Conservation (phyloP, 2,329 filamentous ascomycete genomes). For the Drechslerella coelobrocha region DNA sequence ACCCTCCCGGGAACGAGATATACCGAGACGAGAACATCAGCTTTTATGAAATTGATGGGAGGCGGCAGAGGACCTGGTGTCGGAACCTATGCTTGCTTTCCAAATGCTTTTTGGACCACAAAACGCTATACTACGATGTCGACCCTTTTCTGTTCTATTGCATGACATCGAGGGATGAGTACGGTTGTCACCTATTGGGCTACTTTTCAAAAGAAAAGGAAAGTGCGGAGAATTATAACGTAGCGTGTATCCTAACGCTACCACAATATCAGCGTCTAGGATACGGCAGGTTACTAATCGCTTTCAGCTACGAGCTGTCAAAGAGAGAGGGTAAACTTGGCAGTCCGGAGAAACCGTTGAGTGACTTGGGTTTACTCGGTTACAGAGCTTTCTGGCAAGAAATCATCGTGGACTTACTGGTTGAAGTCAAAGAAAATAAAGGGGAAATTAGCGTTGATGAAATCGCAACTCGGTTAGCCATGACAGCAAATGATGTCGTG, state of each 20-base stretch:
- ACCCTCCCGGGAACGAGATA: slow-evolving; percentile 97
- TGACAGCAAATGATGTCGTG: slow-evolving; percentile 97
- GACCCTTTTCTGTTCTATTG: slow-evolving; percentile 99
- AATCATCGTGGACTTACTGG: slow-evolving; percentile 84
- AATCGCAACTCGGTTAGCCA: slow-evolving; percentile 78
- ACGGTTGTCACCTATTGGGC: slow-evolving; percentile 95
- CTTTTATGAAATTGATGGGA: slow-evolving; percentile 96
- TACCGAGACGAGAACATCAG: slow-evolving; percentile 93
- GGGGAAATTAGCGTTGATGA: slow-evolving; percentile 84
- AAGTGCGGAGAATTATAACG: slow-evolving; percentile 93
- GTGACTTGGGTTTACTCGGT: slow-evolving; percentile 87
- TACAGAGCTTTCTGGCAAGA: slow-evolving; percentile 99
- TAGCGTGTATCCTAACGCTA: slow-evolving; percentile 95
- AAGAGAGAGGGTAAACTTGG: slow-evolving; percentile 95
- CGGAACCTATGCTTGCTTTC: slow-evolving; percentile 92
- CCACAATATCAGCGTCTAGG: slow-evolving; percentile 96
- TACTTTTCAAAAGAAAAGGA: slow-evolving; percentile 99
- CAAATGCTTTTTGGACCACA: slow-evolving; percentile 97
- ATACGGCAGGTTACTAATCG: slow-evolving; percentile 89
- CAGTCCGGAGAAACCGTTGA: slow-evolving; percentile 94
- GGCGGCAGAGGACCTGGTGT: slow-evolving; percentile 93
- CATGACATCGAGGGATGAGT: slow-evolving; percentile 87
- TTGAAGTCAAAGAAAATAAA: slow-evolving; percentile 72
- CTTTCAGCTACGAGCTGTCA: slow-evolving; percentile 95
- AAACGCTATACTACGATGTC: slow-evolving; percentile 99